These are phyloP conservation scores for Colletotrichum cereale DNA, from an alignment of 2,329 filamentous ascomycete species.

Conservation along the genomic window DNA sequence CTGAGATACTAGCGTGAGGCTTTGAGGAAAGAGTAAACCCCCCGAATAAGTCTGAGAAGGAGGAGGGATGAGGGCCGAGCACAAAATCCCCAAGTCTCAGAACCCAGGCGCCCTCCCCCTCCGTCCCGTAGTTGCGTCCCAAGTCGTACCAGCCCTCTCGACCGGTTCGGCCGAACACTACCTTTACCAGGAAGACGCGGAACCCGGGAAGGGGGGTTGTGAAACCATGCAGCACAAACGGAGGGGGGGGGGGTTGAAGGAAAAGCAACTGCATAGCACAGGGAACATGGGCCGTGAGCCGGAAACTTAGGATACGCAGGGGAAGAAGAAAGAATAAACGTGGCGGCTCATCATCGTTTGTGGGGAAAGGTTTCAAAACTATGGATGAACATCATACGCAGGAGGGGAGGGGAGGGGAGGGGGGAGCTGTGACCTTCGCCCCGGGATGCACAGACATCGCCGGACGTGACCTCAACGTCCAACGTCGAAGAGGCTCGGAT, in stretches of 20 bases:
- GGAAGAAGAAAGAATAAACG: neutral
- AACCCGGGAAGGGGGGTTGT: neutral
- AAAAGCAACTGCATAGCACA: neutral
- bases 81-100: neutral
- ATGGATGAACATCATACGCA: neutral
- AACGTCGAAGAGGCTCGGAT: conserved; percentile 22
- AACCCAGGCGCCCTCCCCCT: neutral
- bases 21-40: neutral
- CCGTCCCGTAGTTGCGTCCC: neutral
- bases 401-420: neutral
- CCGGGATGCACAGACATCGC: conserved; percentile 28
- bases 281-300: neutral
- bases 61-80: neutral
- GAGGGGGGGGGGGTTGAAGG: neutral
- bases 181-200: no score
- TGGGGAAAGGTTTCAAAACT: conserved; percentile 1
- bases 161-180: neutral
- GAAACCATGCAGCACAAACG: neutral
- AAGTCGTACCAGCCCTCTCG: neutral
- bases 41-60: neutral
- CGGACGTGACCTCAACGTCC: conserved; percentile 5
- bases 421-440: conserved; percentile 14
- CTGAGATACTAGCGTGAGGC: conserved; percentile 5
- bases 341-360: neutral
- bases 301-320: neutral